Conservation (phyloP, 2,329 filamentous ascomycete genomes). For the Sarocladium strictum region DNA sequence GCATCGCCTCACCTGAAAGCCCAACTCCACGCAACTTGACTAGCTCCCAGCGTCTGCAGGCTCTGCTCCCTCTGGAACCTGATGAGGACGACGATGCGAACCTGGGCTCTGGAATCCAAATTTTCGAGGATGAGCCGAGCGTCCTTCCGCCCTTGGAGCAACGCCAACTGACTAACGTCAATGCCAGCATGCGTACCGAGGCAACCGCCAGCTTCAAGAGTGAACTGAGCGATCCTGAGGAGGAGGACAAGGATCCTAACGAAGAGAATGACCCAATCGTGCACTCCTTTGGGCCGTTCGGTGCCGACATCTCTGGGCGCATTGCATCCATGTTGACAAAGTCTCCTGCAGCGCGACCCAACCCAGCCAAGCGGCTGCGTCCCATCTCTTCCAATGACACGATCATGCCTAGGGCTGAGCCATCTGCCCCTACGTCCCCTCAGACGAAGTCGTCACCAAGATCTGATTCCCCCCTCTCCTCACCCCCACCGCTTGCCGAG, state of each 20-base stretch:
- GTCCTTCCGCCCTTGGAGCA: conserved; percentile 33
- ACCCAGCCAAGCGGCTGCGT: conserved; percentile 10
- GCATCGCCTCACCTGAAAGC: conserved; percentile 71
- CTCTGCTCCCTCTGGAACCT: conserved; percentile 32
- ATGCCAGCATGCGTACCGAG: conserved; percentile 45
- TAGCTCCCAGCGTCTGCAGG: conserved; percentile 39
- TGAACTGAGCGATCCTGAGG: conserved; percentile 48
- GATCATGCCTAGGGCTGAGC: not conserved
- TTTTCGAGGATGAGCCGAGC: conserved; percentile 65
- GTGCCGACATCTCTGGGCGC: conserved; percentile 75
- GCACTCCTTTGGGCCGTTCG: conserved; percentile 87
- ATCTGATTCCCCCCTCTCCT: conserved; percentile 11
- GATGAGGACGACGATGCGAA: conserved; percentile 19
- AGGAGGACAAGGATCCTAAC: conserved; percentile 71
- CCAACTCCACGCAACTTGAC: conserved; percentile 43
- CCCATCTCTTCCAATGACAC: not conserved
- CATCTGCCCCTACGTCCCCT: conserved; percentile 11
- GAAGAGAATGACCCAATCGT: conserved; percentile 94
- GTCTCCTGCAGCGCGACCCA: conserved; percentile 37
- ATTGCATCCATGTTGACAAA: conserved; percentile 70
- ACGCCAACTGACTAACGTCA: conserved; percentile 19
- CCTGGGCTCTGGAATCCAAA: conserved; percentile 46
- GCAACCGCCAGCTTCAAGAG: conserved; percentile 49
- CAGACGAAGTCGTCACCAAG: not conserved
- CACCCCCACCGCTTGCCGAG: conserved; percentile 9